These are phyloP conservation scores for Trichoderma sp. DNA, from an alignment of 2,329 filamentous ascomycete genomes.

Conservation along the genomic window DNA sequence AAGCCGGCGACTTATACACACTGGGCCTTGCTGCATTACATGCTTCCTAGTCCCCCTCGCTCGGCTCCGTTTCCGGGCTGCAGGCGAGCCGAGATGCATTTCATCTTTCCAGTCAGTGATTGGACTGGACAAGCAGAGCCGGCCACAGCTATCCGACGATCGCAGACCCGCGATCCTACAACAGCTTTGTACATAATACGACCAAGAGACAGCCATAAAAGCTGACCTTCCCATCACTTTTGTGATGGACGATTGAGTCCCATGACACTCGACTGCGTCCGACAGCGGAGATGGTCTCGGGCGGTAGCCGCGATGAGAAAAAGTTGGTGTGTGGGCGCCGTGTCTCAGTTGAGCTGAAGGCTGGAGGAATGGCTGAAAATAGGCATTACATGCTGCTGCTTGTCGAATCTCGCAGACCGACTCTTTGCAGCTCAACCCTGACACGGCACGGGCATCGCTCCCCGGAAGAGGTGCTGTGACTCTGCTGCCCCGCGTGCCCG, in stretches of 20 bases:
- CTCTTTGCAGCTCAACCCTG: conserved; percentile 1
- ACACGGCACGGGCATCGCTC: background rate
- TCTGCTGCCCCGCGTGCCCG: conserved; percentile 11
- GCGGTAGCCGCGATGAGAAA: background rate
- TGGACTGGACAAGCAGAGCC: conserved; percentile 9
- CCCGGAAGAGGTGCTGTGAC: background rate
- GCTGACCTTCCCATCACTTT: conserved; percentile 1
- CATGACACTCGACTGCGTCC: conserved; percentile 23
- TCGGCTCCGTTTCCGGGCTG: conserved; percentile 21
- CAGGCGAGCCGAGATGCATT: conserved; percentile 23
- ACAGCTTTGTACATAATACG: background rate
- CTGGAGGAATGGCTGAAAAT: background rate
- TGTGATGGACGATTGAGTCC: background rate
- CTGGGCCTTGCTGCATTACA: background rate
- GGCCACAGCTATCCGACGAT: background rate
- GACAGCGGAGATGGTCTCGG: conserved; percentile 19
- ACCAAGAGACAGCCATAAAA: background rate
- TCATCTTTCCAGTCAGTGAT: conserved; percentile 14
- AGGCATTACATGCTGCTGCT: background rate
- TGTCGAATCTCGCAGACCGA: background rate
- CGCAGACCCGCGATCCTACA: conserved; percentile 1
- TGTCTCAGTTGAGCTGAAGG: conserved; percentile 7
- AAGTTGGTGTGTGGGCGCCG: conserved; percentile 12
- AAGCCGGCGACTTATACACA: background rate
- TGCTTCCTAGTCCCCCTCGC: background rate